These are phyloP conservation scores for Saururus chinensis DNA, from an alignment of 164 flowering plant genomes.

Conservation along the genomic window DNA sequence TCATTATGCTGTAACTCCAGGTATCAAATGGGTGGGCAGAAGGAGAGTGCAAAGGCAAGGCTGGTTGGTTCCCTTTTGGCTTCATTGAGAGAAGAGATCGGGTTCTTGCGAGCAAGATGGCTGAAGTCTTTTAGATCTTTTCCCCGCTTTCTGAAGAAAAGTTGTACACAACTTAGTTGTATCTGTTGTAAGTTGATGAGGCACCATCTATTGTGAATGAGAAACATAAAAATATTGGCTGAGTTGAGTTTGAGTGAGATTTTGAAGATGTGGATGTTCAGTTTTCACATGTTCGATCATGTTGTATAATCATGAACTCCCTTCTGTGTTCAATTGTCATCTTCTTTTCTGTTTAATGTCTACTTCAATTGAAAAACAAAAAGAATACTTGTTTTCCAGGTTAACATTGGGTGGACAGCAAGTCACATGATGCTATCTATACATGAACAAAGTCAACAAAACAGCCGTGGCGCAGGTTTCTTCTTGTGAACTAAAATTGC, in stretches of 20 bases:
- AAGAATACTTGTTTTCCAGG: no score
- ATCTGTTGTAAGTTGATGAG: not conserved
- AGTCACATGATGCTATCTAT: no score
- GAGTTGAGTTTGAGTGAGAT: not conserved
- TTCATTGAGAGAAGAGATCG: constrained; percentile 86
- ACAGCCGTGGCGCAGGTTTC: no score
- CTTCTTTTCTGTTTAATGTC: no score
- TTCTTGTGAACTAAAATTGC: no score
- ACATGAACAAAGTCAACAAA: no score
- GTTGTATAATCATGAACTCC: not conserved
- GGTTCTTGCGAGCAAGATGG: constrained; percentile 85
- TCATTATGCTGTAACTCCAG: constrained; percentile 15
- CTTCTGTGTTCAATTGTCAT: no score
- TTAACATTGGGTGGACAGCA: no score
- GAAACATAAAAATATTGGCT: not conserved
- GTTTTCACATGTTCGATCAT: no score
- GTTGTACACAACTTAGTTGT: not conserved
- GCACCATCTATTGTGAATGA: not conserved
- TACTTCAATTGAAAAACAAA: no score
- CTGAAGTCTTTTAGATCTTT: constrained; percentile 48
- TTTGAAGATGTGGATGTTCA: not conserved
- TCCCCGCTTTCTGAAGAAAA: not conserved
- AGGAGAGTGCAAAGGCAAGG: constrained; percentile 89
- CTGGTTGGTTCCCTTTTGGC: constrained; percentile 90
- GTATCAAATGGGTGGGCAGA: constrained; percentile 97